Conservation (phyloP, 768 basidiomycete species). For the Pisolithus albus region DNA sequence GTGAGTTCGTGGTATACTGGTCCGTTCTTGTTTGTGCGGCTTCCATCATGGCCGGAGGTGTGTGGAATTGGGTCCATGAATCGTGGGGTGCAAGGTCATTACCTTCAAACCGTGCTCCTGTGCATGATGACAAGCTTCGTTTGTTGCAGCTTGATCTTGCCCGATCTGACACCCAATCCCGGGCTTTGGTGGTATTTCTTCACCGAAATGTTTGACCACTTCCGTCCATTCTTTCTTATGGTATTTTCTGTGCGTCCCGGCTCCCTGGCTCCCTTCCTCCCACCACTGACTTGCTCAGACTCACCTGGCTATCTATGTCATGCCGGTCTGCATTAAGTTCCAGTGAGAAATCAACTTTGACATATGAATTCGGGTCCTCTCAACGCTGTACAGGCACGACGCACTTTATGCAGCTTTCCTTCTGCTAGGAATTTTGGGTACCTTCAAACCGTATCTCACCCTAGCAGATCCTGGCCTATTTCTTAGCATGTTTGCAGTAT, state of each 20-base stretch:
- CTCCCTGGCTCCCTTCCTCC: neutral
- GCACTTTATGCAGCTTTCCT: slow-evolving; percentile 74
- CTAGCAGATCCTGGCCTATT: slow-evolving; percentile 87
- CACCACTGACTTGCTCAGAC: slow-evolving; percentile 38
- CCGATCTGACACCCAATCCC: slow-evolving; percentile 88
- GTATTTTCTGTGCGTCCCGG: slow-evolving; percentile 70
- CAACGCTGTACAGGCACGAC: slow-evolving; percentile 55
- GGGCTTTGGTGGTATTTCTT: slow-evolving; percentile 99
- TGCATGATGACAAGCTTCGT: neutral
- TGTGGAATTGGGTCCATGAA: slow-evolving; percentile 61
- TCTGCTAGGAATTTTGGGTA: slow-evolving; percentile 67
- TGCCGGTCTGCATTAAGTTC: slow-evolving; percentile 84
- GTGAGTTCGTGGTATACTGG: slow-evolving; percentile 49
- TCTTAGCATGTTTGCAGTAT: slow-evolving; percentile 70
- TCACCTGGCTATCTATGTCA: slow-evolving; percentile 76
- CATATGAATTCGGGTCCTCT: neutral
- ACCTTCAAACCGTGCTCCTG: neutral
- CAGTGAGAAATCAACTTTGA: slow-evolving; percentile 40
- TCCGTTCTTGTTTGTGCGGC: slow-evolving; percentile 36
- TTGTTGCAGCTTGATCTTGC: slow-evolving; percentile 59
- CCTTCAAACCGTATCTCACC: slow-evolving; percentile 89
- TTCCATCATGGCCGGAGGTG: slow-evolving; percentile 53
- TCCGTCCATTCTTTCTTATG: slow-evolving; percentile 91
- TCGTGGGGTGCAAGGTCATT: slow-evolving; percentile 82
- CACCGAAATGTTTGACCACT: slow-evolving; percentile 99